Percentiles rank a stretch among this genome's conserved stretches.
phyloP scores from a whole-genome alignment of 495 filamentous ascomycete genomes.

The Aspergillus diversus region DNA sequence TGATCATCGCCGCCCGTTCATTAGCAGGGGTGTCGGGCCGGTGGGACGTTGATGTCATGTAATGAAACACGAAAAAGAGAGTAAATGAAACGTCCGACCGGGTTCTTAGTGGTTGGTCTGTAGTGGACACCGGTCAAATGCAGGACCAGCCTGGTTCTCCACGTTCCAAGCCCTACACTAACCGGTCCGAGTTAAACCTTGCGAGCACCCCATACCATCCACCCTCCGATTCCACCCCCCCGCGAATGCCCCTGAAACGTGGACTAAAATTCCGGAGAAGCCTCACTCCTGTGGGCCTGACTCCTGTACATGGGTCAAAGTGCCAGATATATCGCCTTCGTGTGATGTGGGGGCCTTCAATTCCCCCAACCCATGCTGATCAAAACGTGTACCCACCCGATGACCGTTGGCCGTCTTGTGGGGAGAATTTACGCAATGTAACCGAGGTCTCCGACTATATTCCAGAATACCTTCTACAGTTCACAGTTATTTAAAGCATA shows the following conservation, averaged over 20 bases:
- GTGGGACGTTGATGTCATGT: background rate
- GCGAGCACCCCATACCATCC: background rate
- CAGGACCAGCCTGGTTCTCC: background rate
- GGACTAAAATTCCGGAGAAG: background rate
- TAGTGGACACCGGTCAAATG: background rate
- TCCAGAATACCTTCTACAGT: background rate
- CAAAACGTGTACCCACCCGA: background rate
- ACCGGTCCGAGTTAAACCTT: slow-evolving; percentile 1
- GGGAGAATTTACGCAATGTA: background rate
- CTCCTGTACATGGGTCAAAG: background rate
- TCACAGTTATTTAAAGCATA: background rate
- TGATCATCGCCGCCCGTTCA: background rate
- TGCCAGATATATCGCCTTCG: background rate
- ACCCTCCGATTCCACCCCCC: background rate
- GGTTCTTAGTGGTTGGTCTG: background rate
- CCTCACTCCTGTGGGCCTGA: background rate
- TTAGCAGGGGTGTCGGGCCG: background rate
- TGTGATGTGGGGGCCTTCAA: background rate
- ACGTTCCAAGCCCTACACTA: background rate
- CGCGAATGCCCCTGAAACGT: background rate
- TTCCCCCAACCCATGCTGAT: background rate
- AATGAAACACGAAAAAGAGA: background rate
- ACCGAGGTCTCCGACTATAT: background rate
- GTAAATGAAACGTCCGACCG: background rate
- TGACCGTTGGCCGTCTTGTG: background rate